phyloP scores from a whole-genome alignment of 441 rosid genomes.

The Cnidoscolus chayamansa region DNA sequence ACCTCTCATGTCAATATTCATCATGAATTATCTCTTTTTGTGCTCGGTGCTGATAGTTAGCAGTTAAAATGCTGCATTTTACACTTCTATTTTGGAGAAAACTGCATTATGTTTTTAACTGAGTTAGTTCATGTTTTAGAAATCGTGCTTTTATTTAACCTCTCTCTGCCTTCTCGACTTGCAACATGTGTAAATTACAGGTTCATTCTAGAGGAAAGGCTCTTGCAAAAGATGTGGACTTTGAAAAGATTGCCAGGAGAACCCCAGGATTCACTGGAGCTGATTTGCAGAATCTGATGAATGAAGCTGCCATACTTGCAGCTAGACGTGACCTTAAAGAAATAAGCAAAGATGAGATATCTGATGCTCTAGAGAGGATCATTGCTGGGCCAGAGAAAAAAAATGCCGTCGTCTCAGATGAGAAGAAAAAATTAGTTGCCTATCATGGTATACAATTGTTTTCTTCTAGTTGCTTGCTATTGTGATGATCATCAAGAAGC shows the following conservation, averaged over 20 bases:
- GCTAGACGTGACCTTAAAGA: constrained; percentile 90
- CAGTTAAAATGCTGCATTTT: not conserved
- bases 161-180: not conserved
- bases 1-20: not conserved
- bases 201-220: constrained; percentile 94
- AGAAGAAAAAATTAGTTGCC: constrained; percentile 85
- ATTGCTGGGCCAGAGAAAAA: constrained; percentile 98
- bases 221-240: constrained; percentile 78
- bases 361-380: constrained; percentile 94
- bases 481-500: constrained; percentile 1
- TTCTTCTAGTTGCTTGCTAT: not conserved
- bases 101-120: not conserved
- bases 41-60: constrained; percentile 4
- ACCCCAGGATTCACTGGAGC: constrained; percentile 96
- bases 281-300: constrained; percentile 90
- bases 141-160: constrained; percentile 8
- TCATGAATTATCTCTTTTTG: not conserved
- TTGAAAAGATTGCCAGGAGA: constrained; percentile 84
- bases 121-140: not conserved
- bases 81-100: not conserved
- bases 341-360: constrained; percentile 91
- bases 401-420: constrained; percentile 87
- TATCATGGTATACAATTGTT: constrained; percentile 55
- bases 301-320: constrained; percentile 56
- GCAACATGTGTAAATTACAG: constrained; percentile 28